Evolutionary conservation across 768 basidiomycete species (phyloP).

Genomic region (Tephrocybe sp.): DNA sequence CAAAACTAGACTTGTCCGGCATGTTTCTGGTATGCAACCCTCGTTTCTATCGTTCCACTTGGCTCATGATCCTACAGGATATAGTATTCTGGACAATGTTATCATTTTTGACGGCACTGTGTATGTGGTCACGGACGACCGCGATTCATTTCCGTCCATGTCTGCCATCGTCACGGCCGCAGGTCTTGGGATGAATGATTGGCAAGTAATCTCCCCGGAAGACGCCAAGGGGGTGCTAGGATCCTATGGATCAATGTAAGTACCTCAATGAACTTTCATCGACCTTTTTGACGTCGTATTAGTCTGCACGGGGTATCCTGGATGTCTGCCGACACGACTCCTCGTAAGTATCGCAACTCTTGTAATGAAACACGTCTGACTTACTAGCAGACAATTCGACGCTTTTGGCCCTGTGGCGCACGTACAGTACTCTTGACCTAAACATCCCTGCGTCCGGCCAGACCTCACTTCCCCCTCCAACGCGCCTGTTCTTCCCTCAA

Average conservation of each 20-base stretch:
- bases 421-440: conserved; percentile 62
- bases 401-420: conserved; percentile 74
- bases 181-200: conserved; percentile 40
- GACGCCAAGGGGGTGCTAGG: conserved; percentile 52
- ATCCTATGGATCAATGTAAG: conserved; percentile 50
- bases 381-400: conserved; percentile 56
- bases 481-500: conserved; percentile 74
- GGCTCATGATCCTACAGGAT: conserved; percentile 46
- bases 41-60: neutral
- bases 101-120: conserved; percentile 69
- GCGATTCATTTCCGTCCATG: conserved; percentile 56
- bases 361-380: conserved; percentile 1
- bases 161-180: conserved; percentile 46
- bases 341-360: conserved; percentile 38
- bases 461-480: conserved; percentile 59
- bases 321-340: conserved; percentile 52
- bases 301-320: conserved; percentile 72
- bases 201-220: conserved; percentile 54
- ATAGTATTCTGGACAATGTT: conserved; percentile 81
- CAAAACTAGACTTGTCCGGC: conserved; percentile 52
- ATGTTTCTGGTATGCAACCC: conserved; percentile 55
- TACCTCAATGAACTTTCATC: conserved; percentile 5
- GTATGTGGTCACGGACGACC: conserved; percentile 71
- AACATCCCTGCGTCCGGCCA: conserved; percentile 40
- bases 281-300: neutral